Percentiles rank a stretch among this genome's conserved stretches.
phyloP scores from a whole-genome alignment of 768 basidiomycete genomes.

The Serendipita indica region DNA sequence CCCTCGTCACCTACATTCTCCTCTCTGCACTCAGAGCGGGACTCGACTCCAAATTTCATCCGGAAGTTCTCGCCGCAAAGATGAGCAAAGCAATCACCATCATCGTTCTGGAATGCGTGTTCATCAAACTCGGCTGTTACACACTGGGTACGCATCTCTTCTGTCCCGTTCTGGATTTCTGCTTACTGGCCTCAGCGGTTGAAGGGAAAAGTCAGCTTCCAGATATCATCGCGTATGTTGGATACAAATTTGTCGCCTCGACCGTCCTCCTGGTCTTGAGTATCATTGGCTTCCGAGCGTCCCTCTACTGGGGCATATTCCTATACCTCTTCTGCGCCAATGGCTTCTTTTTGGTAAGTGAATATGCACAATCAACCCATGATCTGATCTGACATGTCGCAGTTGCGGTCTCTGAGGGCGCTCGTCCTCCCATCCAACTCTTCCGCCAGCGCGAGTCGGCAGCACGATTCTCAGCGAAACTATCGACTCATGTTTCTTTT shows the following conservation, averaged over 20 bases:
- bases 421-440: background rate
- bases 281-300: constrained; percentile 31
- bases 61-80: constrained; percentile 74
- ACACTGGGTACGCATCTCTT: constrained; percentile 57
- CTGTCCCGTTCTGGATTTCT: background rate
- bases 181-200: constrained; percentile 26
- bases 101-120: constrained; percentile 73
- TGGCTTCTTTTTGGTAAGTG: constrained; percentile 79
- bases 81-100: constrained; percentile 76
- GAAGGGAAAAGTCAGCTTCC: constrained; percentile 45
- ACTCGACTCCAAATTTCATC: constrained; percentile 68
- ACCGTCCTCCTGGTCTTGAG: constrained; percentile 18
- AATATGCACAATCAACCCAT: background rate
- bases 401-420: background rate
- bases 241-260: constrained; percentile 96
- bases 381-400: background rate
- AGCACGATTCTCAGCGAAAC: background rate
- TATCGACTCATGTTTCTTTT: constrained; percentile 7
- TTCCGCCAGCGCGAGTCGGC: background rate
- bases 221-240: constrained; percentile 82
- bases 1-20: constrained; percentile 88
- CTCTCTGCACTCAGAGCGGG: constrained; percentile 76
- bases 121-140: constrained; percentile 87
- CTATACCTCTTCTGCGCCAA: constrained; percentile 78
- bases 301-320: constrained; percentile 58